Base-by-base conservation (phyloP, 345 rosid genomes). In the Corchorus capsularis region DNA sequence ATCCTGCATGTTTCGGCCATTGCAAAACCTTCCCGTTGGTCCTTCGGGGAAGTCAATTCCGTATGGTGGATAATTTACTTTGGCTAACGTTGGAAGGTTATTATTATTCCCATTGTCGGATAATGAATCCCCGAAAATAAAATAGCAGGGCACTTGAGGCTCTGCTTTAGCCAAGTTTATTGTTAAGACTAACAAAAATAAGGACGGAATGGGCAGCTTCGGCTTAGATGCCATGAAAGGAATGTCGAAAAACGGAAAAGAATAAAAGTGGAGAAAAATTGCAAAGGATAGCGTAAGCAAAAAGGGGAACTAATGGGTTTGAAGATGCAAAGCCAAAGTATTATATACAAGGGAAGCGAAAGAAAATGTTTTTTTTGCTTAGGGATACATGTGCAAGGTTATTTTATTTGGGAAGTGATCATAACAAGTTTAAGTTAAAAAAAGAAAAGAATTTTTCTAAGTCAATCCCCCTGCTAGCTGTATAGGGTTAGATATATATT, bases 91-190 rank as follows among this genome's bases (percentile, higher is more conserved):
- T 16, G 17, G 2, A 41, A 88, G 87, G 39, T 14, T 65, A 67
- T 91, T 91, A 74, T 91, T 91, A 73, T 91, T 91, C 60, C 93
- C 96, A 49, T 75, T 85, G 64, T 91, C 93, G 2, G 83, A 84
- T 71, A 85, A 72, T 0, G 96, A 91, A 69, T 88, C 96, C 53
- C 96, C 93, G 5, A 91, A 89, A 70, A 91, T 83, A 73, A 87
- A 91, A 85, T 82, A 91, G 76, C 93, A 88, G 17, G 86, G 85
- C 1, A 64, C 84, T 69, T 82, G 77, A 15, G 79, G 86, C 22
- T 66, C 76, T 67, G 66, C 17, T 22, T 47, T 67, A 6, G 13
- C 56, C 71, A 47, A 22, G 32, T 8, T 5, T 1, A n/a, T 64
- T 0, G 34, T 41, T 8, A 46, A 2, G 8, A 19, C n/a, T 3